Base-by-base conservation (phyloP, 345 rosid species). In the Zanthoxylum bungeanum region DNA sequence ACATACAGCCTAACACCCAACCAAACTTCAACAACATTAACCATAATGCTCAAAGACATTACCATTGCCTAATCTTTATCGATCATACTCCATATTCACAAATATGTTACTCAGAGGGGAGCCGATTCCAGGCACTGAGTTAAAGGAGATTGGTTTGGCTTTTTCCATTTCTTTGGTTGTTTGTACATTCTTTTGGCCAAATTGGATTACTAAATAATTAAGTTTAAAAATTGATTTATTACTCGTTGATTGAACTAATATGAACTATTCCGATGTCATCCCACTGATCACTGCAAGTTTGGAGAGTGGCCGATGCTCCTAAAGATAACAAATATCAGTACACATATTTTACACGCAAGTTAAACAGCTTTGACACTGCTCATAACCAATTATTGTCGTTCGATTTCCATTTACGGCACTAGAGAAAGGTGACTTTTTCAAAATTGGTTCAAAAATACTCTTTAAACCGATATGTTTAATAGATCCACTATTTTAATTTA, bases 61-160 rank as follows among this genome's bases (percentile, higher is more conserved):
- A n/a, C n/a, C n/a, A n/a, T n/a, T n/a, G n/a, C n/a, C n/a, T n/a
- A n/a, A n/a, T n/a, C n/a, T n/a, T n/a, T n/a, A n/a, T n/a, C n/a
- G n/a, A n/a, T n/a, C n/a, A n/a, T n/a, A n/a, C n/a, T n/a, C n/a
- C n/a, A n/a, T n/a, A n/a, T n/a, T n/a, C n/a, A n/a, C n/a, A n/a
- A n/a, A n/a, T n/a, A n/a, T 91, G 97, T 79, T 93, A 91, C 58
- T 16, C 75, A 55, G 96, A 91, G 96, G 96, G 50, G 96, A 91
- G 78, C 96, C 96, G 33, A 81, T 78, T 40, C 83, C 88, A 0
- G 93, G 97, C 81, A 88, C 92, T 55, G 92, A 91, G 77, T 74
- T 85, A 2, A 85, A 87, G 70, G 92, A 91, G 92, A 93, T 87
- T 63, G 31, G 79, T 56, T 28, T 55, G 14, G 40, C 31, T 24